Base-by-base conservation (phyloP, 2,329 filamentous ascomycete species). In the Monosporascus sp. region DNA sequence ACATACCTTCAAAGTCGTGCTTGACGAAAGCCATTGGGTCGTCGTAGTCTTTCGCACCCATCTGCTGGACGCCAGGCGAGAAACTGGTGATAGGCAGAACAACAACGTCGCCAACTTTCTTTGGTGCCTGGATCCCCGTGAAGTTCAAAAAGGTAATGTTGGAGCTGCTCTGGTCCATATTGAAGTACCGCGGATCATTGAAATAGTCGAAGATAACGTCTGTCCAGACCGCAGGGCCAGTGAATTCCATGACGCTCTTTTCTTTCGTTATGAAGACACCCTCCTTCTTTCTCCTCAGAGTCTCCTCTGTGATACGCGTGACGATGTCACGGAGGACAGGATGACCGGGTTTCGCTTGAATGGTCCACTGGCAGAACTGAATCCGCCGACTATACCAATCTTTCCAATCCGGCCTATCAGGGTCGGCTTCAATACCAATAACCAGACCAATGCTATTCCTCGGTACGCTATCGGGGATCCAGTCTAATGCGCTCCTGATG, bases 321-420 rank as follows among this genome's bases (percentile, higher is more conserved):
- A 99, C 91, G 56, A 96, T 83, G 56, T 97, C 90, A 57, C 92
- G 85, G 54, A 99, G 80, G 14, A 96, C 85, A 0, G 94, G 94
- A 69, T 99, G 94, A 11, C 94, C 94, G 0, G 93, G 88, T 72
- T 99, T 99, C 53, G 89, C 78, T 72, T 97, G 93, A 58, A 99
- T 97, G 1, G 94, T 99, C 94, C 94, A 99, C 71, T 99, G 94
- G 74, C 94, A 99, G 72, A 99, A 97, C 69, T 97, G 94, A 56
- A 99, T 92, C 58, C 93, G 84, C 55, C 94, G 88, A 58, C 91
- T 94, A 76, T 97, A 99, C 94, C 93, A 97, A 1, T 96, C 78
- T 37, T 84, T 81, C 94, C 94, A 99, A 70, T 99, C 94, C 3
- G 84, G 82, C 48, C 94, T 84, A 70, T 97, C 91, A 0, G 94